Percentiles rank a stretch among this genome's conserved stretches.
Evolutionary conservation across 1,284 basidiomycete genomes (phyloP).

Genomic region (Microbotryum violaceum): DNA sequence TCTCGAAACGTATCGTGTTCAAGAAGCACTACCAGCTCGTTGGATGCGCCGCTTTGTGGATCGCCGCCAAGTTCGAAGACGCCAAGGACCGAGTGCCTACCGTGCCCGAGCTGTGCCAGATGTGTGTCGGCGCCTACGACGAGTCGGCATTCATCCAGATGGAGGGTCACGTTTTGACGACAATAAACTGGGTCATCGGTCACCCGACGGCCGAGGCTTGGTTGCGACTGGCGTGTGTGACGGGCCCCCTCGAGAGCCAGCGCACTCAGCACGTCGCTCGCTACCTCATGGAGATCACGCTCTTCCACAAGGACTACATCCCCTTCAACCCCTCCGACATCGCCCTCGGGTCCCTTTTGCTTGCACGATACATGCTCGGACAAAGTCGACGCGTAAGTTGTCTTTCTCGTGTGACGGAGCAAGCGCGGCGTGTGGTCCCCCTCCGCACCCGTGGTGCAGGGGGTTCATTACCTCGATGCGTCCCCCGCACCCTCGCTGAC

Average conservation of each 20-base stretch:
- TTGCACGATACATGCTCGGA: conserved; percentile 61
- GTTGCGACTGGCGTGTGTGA: conserved; percentile 58
- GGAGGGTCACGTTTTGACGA: conserved; percentile 87
- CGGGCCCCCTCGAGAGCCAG: conserved; percentile 58
- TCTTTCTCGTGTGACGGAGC: conserved; percentile 49
- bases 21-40: conserved; percentile 99
- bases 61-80: conserved; percentile 98
- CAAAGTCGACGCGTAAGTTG: conserved; percentile 26
- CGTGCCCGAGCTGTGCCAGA: conserved; percentile 83
- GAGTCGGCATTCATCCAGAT: conserved; percentile 41
- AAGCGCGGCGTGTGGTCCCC: neutral
- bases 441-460: neutral
- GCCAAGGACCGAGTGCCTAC: conserved; percentile 96
- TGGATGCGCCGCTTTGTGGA: conserved; percentile 95
- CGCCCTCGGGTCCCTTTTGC: conserved; percentile 75
- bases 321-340: conserved; percentile 75
- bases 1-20: conserved; percentile 95
- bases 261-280: conserved; percentile 90
- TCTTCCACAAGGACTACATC: conserved; percentile 94
- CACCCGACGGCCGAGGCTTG: conserved; percentile 97
- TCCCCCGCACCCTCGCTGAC: conserved; percentile 2
- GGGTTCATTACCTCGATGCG: neutral
- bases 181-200: conserved; percentile 93
- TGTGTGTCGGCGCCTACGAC: conserved; percentile 49
- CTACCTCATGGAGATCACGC: conserved; percentile 95